Base-by-base conservation (phyloP, 1,284 basidiomycete species). In the Lentinula novae-zelandiae region DNA sequence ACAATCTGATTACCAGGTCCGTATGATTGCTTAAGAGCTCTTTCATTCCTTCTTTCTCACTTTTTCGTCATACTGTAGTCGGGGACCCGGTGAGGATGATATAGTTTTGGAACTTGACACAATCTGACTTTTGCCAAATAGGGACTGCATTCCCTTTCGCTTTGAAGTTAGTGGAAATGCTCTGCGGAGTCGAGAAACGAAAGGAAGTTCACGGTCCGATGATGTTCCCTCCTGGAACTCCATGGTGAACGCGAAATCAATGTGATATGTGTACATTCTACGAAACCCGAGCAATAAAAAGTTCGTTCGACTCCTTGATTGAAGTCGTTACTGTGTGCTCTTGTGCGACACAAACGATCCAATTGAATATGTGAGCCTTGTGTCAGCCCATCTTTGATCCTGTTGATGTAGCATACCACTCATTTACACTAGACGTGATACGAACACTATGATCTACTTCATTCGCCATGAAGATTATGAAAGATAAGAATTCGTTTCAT, bases 101-200 rank as follows among this genome's bases (percentile, higher is more conserved):
- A 13, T 22, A 10, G 22, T 22, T 17, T 40, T 7, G 7, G 15
- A 50, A 5, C 34, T 34, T 12, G n/a, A 22, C 51, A 17, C 58
- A 27, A 36, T 42, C 27, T 50, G 39, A 61, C 42, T 17, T 17
- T 15, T 5, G 27, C 54, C 15, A 10, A 22, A 33, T 61, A 87
- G 90, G 90, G 10, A 93, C 92, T 0, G 77, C 85, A 0, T 91
- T 95, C 66, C 83, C 84, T 1, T 94, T 93, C 67, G 87, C 89
- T 0, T 76, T 95, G 50, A 83, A 83, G 40, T 71, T 94, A 51
- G 85, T 93, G 31, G 89, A 91, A 67, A 68, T 83, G 27, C 77
- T 92, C 0, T 83, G 82, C 55, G 93, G 93, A 3, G 68, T 76
- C 40, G 81, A 82, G 40, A 92, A 87, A 72, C 77, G 89, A 5